Evolutionary conservation across 257 asterid genomes (phyloP), one percentile per base, ranked within the genome.

Genomic region (Cruciata laevipes): DNA sequence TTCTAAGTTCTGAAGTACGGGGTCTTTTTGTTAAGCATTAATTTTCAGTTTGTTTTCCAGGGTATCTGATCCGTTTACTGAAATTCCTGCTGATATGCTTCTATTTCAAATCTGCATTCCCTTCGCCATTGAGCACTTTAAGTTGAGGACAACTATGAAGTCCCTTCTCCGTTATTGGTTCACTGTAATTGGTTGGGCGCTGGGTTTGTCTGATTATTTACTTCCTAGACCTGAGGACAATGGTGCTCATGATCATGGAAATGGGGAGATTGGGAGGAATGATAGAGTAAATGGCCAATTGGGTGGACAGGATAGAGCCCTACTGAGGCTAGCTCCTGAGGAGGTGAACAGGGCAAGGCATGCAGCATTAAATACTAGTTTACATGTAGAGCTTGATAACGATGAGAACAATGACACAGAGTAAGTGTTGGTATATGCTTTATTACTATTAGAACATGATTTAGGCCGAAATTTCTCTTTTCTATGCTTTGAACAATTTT

Each of bases 21-120:
- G 5, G 24, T 52, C 23, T 52, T 52, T 17, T 42, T 42, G 51
- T 42, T 42, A 18, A 10, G 16, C 16, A 42, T 42, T 42, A 42
- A 44, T 37, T 47, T 25, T 18, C 65, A 35, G 67, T 72, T 32
- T 58, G 1, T 56, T 53, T 70, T 69, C 83, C 95, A 93, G 99
- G 38, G 92, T 93, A 23, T 93, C 97, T 6, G 99, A 93, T 66
- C 99, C 99, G 55, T 93, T 93, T 73, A 93, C 99, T 71, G 99
- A 93, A 76, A 93, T 93, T 72, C 97, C 99, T 52, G 96, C 96
- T 27, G 99, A 90, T 79, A 88, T 93, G 97, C 96, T 90, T 74
- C 96, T 93, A 67, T 90, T 93, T 74, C 99, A 93, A 88, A 93
- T 93, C 83, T 93, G 99, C 84, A 88, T 93, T 66, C 99, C 99